Base-by-base conservation (phyloP, 2,329 filamentous ascomycete species). In the Pestalotiopsis sp. region DNA sequence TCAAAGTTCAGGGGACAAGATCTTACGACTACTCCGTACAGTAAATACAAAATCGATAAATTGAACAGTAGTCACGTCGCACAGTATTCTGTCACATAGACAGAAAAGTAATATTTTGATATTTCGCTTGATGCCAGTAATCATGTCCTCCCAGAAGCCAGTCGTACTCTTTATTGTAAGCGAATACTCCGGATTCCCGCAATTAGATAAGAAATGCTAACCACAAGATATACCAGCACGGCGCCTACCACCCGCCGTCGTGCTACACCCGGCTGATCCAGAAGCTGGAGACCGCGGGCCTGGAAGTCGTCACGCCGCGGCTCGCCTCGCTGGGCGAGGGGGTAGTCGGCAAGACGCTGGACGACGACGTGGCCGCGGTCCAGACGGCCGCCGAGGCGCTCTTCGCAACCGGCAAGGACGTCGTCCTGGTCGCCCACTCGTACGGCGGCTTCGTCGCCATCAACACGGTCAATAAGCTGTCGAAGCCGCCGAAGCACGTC, bases 201-300 rank as follows among this genome's bases (percentile, higher is more conserved):
- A 52, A 3, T n/a, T 3, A 52, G 1, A 52, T 9, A 6, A 52
- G 4, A 1, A 52, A 52, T 52, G 45, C 45, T 23, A 1, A 52
- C 17, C 20, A 17, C 45, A 2, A 52, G 6, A 11, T 36, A 31
- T 60, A 17, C 60, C 23, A 57, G 25, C 66, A 68, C 45, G 66
- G 66, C 11, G 66, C 66, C 11, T 68, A 64, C 27, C 66, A 68
- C 49, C 66, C 66, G n/a, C 66, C 66, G 7, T 23, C 59, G 1
- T 62, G 60, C 14, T 68, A 68, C 27, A 11, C 7, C 3, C 23
- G 39, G 17, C 41, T 68, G 17, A 64, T 20, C 20, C 20, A 39
- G 17, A 36, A 52, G 27, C 41, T 68, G 4, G n/a, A 58, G 7
- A 25, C 45, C n/a, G 66, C 60, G 3, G 66, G 66, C 25, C 25